Evolutionary conservation across 2,329 filamentous ascomycete species (phyloP).

Genomic region (Gaeumannomyces sp.): DNA sequence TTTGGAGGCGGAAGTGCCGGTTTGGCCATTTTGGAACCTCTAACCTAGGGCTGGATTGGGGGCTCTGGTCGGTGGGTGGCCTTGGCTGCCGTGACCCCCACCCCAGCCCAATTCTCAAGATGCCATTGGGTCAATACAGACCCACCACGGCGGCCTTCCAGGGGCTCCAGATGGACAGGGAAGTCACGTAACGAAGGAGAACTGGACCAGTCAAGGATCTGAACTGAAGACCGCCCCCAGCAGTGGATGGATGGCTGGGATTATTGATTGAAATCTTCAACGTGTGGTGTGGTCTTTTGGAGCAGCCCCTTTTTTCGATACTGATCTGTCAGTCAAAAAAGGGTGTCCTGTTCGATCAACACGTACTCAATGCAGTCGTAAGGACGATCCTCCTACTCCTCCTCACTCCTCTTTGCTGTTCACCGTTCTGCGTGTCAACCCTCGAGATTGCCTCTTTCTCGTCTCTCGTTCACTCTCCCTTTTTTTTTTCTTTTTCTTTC

Average conservation of each 20-base stretch:
- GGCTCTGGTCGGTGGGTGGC: no score
- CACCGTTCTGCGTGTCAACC: not conserved
- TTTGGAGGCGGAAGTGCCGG: no score
- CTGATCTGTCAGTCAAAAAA: not conserved
- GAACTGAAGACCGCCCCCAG: not conserved
- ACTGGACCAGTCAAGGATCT: not conserved
- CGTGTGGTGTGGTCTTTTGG: not conserved
- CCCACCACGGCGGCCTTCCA: not conserved
- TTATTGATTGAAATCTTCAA: conserved; percentile 1
- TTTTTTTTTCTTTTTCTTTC: no score
- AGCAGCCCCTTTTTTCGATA: not conserved
- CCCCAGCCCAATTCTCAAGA: not conserved
- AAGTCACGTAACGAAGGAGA: not conserved
- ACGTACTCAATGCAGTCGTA: not conserved
- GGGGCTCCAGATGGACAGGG: not conserved
- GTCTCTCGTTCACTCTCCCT: not conserved
- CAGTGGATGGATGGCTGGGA: not conserved
- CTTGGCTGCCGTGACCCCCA: not conserved
- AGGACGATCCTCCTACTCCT: not conserved
- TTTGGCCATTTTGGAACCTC: no score
- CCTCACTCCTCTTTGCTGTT: not conserved
- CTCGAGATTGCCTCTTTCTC: not conserved
- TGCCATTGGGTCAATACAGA: not conserved
- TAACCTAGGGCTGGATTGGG: no score
- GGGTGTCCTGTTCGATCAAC: not conserved